Conservation (phyloP, 495 filamentous ascomycete genomes). For the Daldinia loculata region DNA sequence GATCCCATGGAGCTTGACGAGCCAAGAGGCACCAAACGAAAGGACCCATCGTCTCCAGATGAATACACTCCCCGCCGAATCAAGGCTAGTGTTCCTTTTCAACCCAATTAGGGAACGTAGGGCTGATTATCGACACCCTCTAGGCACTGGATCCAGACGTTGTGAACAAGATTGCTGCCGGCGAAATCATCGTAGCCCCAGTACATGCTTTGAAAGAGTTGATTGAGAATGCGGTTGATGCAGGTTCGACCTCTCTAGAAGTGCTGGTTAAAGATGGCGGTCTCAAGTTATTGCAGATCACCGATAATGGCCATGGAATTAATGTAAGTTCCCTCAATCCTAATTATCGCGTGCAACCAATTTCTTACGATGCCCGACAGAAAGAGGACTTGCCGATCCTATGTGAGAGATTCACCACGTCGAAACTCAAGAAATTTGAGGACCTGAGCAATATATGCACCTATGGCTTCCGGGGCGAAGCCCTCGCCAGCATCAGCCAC, state of each 20-base stretch:
- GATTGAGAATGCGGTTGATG: conserved; percentile 97
- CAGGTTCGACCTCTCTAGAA: conserved; percentile 90
- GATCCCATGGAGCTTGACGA: conserved; percentile 57
- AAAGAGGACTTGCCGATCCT: conserved; percentile 91
- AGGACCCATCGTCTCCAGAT: conserved; percentile 56
- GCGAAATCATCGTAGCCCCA: conserved; percentile 97
- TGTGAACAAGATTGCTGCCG: conserved; percentile 99
- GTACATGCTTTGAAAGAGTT: conserved; percentile 97
- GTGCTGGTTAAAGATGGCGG: conserved; percentile 95
- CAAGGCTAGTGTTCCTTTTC: conserved; percentile 53
- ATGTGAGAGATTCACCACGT: conserved; percentile 97
- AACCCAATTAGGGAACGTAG: not conserved
- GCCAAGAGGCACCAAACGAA: conserved; percentile 70
- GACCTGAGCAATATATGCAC: conserved; percentile 91
- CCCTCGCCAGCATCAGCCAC: conserved; percentile 97
- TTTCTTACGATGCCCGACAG: conserved; percentile 54
- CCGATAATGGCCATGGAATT: conserved; percentile 97
- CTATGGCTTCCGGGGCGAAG: conserved; percentile 97
- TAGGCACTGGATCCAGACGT: conserved; percentile 94
- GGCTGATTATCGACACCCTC: conserved; percentile 23
- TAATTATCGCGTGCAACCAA: not conserved
- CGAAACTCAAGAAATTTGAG: conserved; percentile 94
- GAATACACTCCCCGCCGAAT: conserved; percentile 71
- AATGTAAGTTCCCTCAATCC: conserved; percentile 65
- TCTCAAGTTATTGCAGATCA: conserved; percentile 96